Base-by-base conservation (phyloP, 495 filamentous ascomycete genomes). In the Penicillium verhagenii region DNA sequence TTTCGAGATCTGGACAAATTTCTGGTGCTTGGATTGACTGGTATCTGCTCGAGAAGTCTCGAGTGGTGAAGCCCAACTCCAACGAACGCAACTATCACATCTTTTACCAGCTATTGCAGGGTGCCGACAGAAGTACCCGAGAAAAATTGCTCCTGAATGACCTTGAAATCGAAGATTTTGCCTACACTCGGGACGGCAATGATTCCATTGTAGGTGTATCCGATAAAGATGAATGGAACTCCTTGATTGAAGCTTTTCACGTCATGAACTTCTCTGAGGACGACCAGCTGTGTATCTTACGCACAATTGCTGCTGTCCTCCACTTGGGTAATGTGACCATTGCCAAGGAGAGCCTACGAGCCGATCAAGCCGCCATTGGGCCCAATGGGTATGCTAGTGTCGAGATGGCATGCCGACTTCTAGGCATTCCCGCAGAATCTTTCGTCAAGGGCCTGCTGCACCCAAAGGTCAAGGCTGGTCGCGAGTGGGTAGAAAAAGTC, bases 401-500 rank as follows among this genome's bases (percentile, higher is more conserved):
- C 6, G 77, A 86, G 47, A 90, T 82, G 61, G 88, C 93, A 6
- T 97, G 92, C 66, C 81, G 82, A 25, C 79, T 97, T 13, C 79
- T 99, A 5, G 93, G 92, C 1, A 94, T 99, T 47, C 80, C 86
- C 6, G 59, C 87, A 0, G 92, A 96, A 23, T 81, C 86, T 1
- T 99, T 99, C 62, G 75, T 94, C 7, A 89, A 90, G 59, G 92
- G 92, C 0, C 72, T 99, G 13, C 78, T 99, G 11, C 94, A 96
- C 63, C 95, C 95, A 6, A 87, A 81, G 49, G 95, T 99, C 6
- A 96, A 94, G 66, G 95, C 95, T 38, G 95, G 95, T 21, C 84
- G 90, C 31, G 95, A 99, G 74, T 97, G 91, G 93, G 95, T 99
- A 6, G 92, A 96, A 63, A 97, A 96, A 66, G 92, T 92, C 11